Evolutionary conservation across 495 filamentous ascomycete species (phyloP).

Genomic region (Penicillium coffeae): DNA sequence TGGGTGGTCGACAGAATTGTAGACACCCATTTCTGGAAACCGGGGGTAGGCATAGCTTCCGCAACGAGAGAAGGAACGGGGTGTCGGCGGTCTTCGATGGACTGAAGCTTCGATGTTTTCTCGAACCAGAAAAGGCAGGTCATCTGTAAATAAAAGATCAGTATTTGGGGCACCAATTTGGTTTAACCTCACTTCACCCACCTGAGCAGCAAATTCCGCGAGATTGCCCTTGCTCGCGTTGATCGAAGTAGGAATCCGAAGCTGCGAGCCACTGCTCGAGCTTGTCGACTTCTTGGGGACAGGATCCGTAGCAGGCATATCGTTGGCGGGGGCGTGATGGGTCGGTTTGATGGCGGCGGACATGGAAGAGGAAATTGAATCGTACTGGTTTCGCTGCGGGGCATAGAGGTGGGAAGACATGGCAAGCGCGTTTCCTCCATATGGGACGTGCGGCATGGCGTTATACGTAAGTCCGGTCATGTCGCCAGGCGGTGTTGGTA

Average conservation of each 20-base stretch:
- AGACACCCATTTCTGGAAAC: slow-evolving; percentile 92
- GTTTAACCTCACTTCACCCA: slow-evolving; percentile 28
- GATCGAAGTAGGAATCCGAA: slow-evolving; percentile 70
- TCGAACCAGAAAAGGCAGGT: slow-evolving; percentile 99
- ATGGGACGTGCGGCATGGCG: slow-evolving; percentile 29
- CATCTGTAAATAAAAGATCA: slow-evolving; percentile 52
- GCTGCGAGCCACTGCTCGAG: slow-evolving; percentile 55
- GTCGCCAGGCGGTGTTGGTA: slow-evolving; percentile 49
- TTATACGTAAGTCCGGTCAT: slow-evolving; percentile 48
- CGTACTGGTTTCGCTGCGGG: slow-evolving; percentile 25
- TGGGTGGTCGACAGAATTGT: slow-evolving; percentile 90
- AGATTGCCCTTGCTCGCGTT: slow-evolving; percentile 68
- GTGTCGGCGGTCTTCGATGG: slow-evolving; percentile 63
- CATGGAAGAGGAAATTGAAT: slow-evolving; percentile 23
- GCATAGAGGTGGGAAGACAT: slow-evolving; percentile 27
- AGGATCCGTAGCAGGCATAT: slow-evolving; percentile 19
- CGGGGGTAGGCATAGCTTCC: slow-evolving; percentile 70
- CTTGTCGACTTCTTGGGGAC: slow-evolving; percentile 30
- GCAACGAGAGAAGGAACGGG: slow-evolving; percentile 51
- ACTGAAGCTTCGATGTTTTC: slow-evolving; percentile 67
- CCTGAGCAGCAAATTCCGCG: slow-evolving; percentile 78
- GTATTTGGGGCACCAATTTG: neutral
- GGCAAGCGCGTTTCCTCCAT: slow-evolving; percentile 31
- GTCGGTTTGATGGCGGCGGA: slow-evolving; percentile 24
- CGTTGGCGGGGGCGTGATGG: slow-evolving; percentile 21